Evolutionary conservation across 176 grass and related monocot species (phyloP).

Genomic region (Tillandsia leiboldiana): DNA sequence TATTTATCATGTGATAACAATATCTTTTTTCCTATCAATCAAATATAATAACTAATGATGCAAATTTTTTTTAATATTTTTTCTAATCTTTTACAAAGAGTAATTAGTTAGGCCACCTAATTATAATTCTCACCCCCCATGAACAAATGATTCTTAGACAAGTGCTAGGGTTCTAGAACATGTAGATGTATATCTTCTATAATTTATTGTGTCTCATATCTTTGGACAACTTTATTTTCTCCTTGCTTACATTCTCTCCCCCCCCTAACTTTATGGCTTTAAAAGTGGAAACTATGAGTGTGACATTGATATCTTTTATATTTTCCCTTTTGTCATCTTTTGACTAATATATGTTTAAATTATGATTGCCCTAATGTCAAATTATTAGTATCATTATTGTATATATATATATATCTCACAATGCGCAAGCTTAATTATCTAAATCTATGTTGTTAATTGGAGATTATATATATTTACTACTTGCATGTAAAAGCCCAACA

Average conservation of each 20-base stretch:
- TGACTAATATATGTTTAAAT: neutral
- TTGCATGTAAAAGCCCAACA: neutral
- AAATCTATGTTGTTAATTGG: too few species aligned
- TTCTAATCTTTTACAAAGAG: neutral
- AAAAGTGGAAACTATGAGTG: neutral
- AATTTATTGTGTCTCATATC: slow-evolving; percentile 29
- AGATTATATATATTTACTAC: neutral
- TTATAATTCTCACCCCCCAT: neutral
- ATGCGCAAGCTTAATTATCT: too few species aligned
- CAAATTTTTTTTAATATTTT: neutral
- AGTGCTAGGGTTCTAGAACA: slow-evolving; percentile 25
- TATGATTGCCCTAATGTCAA: neutral
- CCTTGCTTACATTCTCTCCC: too few species aligned
- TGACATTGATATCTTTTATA: neutral
- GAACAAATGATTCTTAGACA: slow-evolving; percentile 25
- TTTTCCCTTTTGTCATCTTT: neutral
- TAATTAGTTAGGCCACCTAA: slow-evolving; percentile 32
- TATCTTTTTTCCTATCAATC: neutral
- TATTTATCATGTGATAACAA: neutral
- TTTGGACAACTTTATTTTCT: slow-evolving; percentile 13
- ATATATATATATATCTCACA: neutral
- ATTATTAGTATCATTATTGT: neutral
- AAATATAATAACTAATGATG: neutral
- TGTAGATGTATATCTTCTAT: slow-evolving; percentile 9
- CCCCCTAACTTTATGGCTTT: too few species aligned